Evolutionary conservation across 116 monocot genomes (phyloP), one percentile per base, ranked within the genome.

Genomic region (Phalaenopsis hybrid): DNA sequence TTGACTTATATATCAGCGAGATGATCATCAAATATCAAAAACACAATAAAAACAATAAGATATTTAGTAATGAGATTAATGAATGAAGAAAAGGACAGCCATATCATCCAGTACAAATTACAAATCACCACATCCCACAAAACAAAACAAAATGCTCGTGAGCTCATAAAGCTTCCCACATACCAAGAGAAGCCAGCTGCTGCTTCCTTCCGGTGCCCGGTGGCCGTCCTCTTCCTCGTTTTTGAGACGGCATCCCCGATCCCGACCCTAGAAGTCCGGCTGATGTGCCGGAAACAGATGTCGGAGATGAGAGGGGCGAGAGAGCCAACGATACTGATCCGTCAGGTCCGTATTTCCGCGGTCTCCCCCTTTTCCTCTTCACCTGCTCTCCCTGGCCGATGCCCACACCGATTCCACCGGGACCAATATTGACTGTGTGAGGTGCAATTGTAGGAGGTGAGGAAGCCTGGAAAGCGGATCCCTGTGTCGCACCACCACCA

Each of bases 321-420:
- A 82, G 77, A 16, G 88, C 88, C 31, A 82, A 33, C 2, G 84
- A 68, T 10, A 79, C 79, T 6, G 68, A 69, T 0, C 90, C 90
- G 41, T 90, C 90, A 0, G 87, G 87, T 9, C 85, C 87, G 59
- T 90, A 90, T 59, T 90, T 90, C 57, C 90, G 70, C 9, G 87
- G 90, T 76, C 90, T 85, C 43, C 90, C 90, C 70, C 90, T 85
- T 82, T 90, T 90, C 76, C 81, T 81, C 79, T 85, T 90, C 75
- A 76, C 83, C 0, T 34, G 85, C 68, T 84, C 81, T 8, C 45
- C 79, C n/a, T 50, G 75, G 41, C 75, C 9, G 1, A 31, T 12
- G 0, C 51, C 49, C 31, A 12, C 51, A 44, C 9, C 23, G 15
- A 15, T 34, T 0, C 78, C 51, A 12, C 70, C 77, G 5, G 69